phyloP scores from a whole-genome alignment of 2,329 filamentous ascomycete species.

The Elsinoe fawcettii region DNA sequence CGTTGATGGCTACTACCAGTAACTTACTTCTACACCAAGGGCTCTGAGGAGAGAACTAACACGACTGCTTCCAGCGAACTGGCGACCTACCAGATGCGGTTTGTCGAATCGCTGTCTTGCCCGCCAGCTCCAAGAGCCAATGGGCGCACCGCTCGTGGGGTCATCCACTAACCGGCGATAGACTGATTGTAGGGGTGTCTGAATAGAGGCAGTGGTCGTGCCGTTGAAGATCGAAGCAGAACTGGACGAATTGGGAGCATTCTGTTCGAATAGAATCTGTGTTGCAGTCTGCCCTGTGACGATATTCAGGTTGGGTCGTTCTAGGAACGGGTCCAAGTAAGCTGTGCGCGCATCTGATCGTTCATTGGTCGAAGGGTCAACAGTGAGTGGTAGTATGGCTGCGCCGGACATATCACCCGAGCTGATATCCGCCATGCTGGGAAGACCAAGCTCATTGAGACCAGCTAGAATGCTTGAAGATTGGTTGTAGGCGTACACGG shows the following conservation, averaged over 20 bases:
- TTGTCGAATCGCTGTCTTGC: background rate
- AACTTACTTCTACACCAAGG: slow-evolving; percentile 18
- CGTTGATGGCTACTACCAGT: background rate
- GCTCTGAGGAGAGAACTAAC: background rate
- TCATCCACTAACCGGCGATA: background rate
- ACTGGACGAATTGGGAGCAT: slow-evolving; percentile 10
- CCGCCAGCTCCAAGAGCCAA: background rate
- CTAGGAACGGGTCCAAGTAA: slow-evolving; percentile 32
- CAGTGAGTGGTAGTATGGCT: slow-evolving; percentile 31
- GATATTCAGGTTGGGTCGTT: slow-evolving; percentile 32
- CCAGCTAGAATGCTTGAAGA: slow-evolving; percentile 32
- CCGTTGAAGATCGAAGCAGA: background rate
- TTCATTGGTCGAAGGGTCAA: slow-evolving; percentile 32
- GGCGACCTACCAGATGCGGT: background rate
- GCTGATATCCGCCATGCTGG: slow-evolving; percentile 32
- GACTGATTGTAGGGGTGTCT: background rate
- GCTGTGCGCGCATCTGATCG: slow-evolving; percentile 36
- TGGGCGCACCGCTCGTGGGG: background rate
- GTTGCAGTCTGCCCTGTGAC: slow-evolving; percentile 32
- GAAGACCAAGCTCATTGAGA: slow-evolving; percentile 32
- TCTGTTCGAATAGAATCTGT: slow-evolving; percentile 27
- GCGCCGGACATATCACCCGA: slow-evolving; percentile 32
- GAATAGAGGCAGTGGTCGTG: background rate
- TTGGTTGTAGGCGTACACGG: slow-evolving; percentile 33
- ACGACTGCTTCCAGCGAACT: background rate